phyloP scores from a whole-genome alignment of 108 stramenopile species.

The Cyclotella sp. region DNA sequence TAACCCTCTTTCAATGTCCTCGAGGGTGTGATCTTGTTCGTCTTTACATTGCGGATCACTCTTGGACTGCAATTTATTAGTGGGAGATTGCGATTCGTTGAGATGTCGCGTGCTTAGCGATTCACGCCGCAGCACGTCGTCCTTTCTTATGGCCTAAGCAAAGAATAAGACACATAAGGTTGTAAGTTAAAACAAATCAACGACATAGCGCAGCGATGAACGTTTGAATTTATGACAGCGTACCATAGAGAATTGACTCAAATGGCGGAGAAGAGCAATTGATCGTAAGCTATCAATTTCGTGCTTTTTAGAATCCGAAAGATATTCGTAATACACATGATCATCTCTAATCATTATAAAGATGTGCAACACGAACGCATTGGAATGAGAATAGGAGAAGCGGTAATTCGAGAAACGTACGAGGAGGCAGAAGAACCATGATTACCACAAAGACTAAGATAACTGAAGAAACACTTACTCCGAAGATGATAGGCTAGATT shows the following conservation, averaged over 20 bases:
- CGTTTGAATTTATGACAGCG: neutral
- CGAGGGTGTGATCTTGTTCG: neutral
- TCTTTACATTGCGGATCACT: slow-evolving; percentile 10
- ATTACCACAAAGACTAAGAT: neutral
- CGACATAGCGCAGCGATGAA: neutral
- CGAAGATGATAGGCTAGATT: neutral
- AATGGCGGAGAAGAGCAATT: slow-evolving; percentile 24
- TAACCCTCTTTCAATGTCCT: slow-evolving; percentile 12
- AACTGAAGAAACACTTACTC: slow-evolving; percentile 13
- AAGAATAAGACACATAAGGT: neutral
- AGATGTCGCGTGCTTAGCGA: slow-evolving; percentile 3
- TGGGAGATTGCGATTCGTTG: slow-evolving; percentile 8
- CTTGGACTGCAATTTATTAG: neutral
- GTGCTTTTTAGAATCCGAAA: slow-evolving; percentile 26
- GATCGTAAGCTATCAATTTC: slow-evolving; percentile 37
- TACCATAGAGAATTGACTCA: slow-evolving; percentile 40
- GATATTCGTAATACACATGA: slow-evolving; percentile 26
- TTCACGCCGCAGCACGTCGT: slow-evolving; percentile 22
- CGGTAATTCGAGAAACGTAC: neutral
- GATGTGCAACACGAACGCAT: neutral
- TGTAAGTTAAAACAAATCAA: neutral
- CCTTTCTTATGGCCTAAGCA: slow-evolving; percentile 29
- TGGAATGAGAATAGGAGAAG: neutral
- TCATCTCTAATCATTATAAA: neutral
- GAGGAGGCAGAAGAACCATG: neutral